Evolutionary conservation across 768 basidiomycete genomes (phyloP).

Genomic region (Lentinula raphanica): DNA sequence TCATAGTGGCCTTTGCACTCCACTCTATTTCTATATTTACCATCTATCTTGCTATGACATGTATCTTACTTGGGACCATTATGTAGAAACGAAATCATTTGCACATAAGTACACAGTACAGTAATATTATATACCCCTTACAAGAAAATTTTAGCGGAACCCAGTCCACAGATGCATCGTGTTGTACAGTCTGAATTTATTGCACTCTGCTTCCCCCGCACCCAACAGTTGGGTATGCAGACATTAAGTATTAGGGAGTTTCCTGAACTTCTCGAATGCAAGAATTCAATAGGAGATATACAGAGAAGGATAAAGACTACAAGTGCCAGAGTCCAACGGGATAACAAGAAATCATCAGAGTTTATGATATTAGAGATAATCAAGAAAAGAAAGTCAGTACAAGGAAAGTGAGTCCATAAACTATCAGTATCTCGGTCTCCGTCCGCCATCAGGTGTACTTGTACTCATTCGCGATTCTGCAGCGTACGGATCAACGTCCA

Average conservation of each 20-base stretch:
- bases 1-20: not conserved
- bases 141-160: no score
- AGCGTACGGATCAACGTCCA: conserved; percentile 32
- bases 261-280: not conserved
- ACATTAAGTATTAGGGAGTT: no score
- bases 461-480: conserved; percentile 21
- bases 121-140: no score
- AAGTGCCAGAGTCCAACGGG: not conserved
- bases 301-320: not conserved
- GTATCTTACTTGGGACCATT: no score
- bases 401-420: not conserved
- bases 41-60: not conserved
- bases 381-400: not conserved
- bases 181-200: no score
- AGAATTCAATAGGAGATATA: not conserved
- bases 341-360: not conserved
- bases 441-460: conserved; percentile 8
- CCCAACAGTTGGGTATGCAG: no score
- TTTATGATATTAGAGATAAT: not conserved
- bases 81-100: not conserved
- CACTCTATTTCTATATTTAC: not conserved
- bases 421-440: not conserved
- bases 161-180: no score
- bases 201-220: no score
- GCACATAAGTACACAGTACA: no score